These are phyloP conservation scores for Rhododendron henanense DNA, from an alignment of 148 eudicot species.

Conservation along the genomic window DNA sequence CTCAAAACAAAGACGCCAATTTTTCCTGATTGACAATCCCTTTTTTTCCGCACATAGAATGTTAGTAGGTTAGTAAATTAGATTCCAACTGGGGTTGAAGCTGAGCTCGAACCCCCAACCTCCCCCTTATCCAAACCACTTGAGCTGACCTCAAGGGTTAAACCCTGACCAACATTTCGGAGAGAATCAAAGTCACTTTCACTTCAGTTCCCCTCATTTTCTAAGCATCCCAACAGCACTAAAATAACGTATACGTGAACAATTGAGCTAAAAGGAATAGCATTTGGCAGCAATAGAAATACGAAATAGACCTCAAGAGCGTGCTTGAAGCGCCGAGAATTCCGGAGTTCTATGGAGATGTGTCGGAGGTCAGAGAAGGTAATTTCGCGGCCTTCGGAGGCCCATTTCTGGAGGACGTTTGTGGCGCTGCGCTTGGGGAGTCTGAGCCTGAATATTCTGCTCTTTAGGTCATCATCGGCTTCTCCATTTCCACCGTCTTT, in stretches of 20 bases:
- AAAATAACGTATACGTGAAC: background rate
- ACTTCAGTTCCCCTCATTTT: background rate
- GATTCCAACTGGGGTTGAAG: background rate
- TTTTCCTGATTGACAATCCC: background rate
- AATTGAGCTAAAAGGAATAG: background rate
- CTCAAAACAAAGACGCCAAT: background rate
- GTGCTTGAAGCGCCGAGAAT: constrained; percentile 68
- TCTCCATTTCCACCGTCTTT: background rate
- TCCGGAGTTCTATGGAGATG: constrained; percentile 60
- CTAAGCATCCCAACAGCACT: background rate
- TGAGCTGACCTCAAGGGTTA: background rate
- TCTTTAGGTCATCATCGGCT: constrained; percentile 33
- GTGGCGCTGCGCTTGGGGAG: constrained; percentile 83
- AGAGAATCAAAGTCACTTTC: background rate
- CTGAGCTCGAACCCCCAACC: too few relatives aligned
- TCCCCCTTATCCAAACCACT: too few relatives aligned
- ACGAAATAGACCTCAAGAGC: constrained; percentile 68
- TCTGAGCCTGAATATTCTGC: constrained; percentile 70
- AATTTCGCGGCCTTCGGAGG: constrained; percentile 55
- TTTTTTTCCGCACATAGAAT: background rate
- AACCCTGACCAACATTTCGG: background rate
- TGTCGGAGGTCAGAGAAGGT: constrained; percentile 54
- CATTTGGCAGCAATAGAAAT: background rate
- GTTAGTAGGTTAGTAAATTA: background rate
- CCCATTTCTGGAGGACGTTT: constrained; percentile 69